These are phyloP conservation scores for Agapanthus africanus DNA, from an alignment of 106 monocot species.

Conservation along the genomic window DNA sequence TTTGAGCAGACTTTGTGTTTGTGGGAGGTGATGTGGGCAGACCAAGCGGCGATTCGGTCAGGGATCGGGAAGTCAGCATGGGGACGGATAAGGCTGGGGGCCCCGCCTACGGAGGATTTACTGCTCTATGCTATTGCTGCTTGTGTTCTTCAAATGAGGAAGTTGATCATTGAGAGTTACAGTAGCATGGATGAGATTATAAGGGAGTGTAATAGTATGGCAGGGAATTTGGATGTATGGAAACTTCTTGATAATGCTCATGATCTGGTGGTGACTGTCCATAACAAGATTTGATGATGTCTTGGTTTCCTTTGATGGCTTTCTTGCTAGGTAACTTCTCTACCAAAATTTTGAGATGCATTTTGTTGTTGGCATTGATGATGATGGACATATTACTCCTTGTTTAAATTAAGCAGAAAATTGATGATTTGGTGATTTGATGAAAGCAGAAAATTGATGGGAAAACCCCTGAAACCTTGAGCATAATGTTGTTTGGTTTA, in stretches of 20 bases:
- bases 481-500: neutral
- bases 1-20: constrained; percentile 83
- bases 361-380: neutral
- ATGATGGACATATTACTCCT: neutral
- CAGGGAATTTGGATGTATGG: constrained; percentile 74
- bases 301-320: neutral
- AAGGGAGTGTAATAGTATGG: constrained; percentile 74
- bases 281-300: constrained; percentile 36
- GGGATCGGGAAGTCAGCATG: constrained; percentile 48
- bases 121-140: constrained; percentile 81
- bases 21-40: constrained; percentile 95
- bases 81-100: constrained; percentile 32
- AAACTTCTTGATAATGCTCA: constrained; percentile 83
- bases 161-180: constrained; percentile 73
- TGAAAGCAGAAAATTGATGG: neutral
- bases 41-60: constrained; percentile 64
- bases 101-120: constrained; percentile 78
- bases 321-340: neutral
- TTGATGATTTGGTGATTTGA: neutral
- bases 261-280: constrained; percentile 61
- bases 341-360: neutral
- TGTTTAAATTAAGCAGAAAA: neutral
- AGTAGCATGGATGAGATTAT: constrained; percentile 82
- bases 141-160: constrained; percentile 67
- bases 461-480: neutral